Evolutionary conservation across 306 rosid species (phyloP), one percentile per base, ranked within the genome.

Genomic region (Quercus alba): DNA sequence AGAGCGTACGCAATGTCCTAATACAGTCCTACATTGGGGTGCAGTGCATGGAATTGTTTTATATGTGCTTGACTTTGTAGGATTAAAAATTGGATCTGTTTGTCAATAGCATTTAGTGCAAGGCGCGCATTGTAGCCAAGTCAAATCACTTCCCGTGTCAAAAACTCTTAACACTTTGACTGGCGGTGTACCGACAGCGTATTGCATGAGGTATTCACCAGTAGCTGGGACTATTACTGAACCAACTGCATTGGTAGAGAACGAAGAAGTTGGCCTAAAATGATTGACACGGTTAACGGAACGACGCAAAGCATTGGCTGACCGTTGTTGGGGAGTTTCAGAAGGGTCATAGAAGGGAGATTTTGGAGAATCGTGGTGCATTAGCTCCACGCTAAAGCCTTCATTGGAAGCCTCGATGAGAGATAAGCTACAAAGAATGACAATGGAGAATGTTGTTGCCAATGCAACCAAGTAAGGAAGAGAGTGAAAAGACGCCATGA

Each of bases 51-150:
- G n/a, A n/a, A n/a, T n/a, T n/a, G n/a, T n/a, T n/a, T n/a, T n/a
- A n/a, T n/a, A n/a, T n/a, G n/a, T n/a, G n/a, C n/a, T n/a, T n/a
- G n/a, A n/a, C n/a, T n/a, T n/a, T n/a, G n/a, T n/a, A n/a, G n/a
- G n/a, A n/a, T n/a, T n/a, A n/a, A n/a, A n/a, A n/a, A 83, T 15
- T 1, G 90, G 91, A 4, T 41, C 54, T 0, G 20, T 35, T 70
- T 92, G 93, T 6, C 19, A 13, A 87, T 70, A 90, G 56, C 97
- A 92, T 0, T 1, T 0, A 0, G 11, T 0, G 75, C 97, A 92
- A 5, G 93, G 97, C 12, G 26, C 0, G 78, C 97, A 92, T 15
- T 90, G 97, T 0, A 80, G 56, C 97, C 97, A 92, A 6, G 79
- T 61, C 4, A 92, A 69, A 55, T 80, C 86, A 51, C 97, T 90